phyloP scores from a whole-genome alignment of 768 basidiomycete genomes.

The Pulveroboletus frians region DNA sequence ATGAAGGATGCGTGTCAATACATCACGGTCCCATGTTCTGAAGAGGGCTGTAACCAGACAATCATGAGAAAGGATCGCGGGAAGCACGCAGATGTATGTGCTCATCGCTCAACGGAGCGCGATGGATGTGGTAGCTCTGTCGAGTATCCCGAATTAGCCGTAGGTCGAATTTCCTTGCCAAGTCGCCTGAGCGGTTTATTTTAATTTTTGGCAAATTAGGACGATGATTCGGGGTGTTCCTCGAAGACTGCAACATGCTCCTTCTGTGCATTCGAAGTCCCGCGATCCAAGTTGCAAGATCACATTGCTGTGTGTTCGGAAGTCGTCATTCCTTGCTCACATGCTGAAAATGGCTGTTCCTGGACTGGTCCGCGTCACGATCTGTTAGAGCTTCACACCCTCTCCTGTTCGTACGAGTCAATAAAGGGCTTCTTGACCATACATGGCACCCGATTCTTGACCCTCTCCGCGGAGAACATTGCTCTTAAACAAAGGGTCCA shows the following conservation, averaged over 20 bases:
- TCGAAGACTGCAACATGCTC: slow-evolving; percentile 35
- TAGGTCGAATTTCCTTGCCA: slow-evolving; percentile 19
- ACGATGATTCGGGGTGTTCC: slow-evolving; percentile 37
- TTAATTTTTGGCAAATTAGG: slow-evolving; percentile 22
- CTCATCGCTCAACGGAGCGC: slow-evolving; percentile 35
- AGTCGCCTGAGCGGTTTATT: slow-evolving; percentile 1
- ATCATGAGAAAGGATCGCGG: slow-evolving; percentile 45
- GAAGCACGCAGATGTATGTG: slow-evolving; percentile 37
- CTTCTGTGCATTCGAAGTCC: slow-evolving; percentile 36
- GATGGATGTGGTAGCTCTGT: slow-evolving; percentile 34
- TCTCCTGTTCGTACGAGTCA: slow-evolving; percentile 51
- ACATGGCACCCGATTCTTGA: slow-evolving; percentile 35
- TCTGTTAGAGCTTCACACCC: slow-evolving; percentile 34
- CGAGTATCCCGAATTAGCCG: slow-evolving; percentile 35
- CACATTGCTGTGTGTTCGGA: slow-evolving; percentile 40
- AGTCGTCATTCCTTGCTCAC: slow-evolving; percentile 38
- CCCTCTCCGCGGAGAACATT: slow-evolving; percentile 60
- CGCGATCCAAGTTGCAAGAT: slow-evolving; percentile 29
- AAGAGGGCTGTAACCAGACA: slow-evolving; percentile 40
- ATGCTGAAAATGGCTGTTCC: slow-evolving; percentile 47
- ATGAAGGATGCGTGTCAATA: slow-evolving; percentile 58
- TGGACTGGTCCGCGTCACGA: slow-evolving; percentile 45
- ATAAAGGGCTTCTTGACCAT: slow-evolving; percentile 56
- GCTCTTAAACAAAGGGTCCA: slow-evolving; percentile 55
- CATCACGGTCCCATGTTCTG: slow-evolving; percentile 47